phyloP scores from a whole-genome alignment of 164 flowering plant species.

The Chimonanthus praecox region DNA sequence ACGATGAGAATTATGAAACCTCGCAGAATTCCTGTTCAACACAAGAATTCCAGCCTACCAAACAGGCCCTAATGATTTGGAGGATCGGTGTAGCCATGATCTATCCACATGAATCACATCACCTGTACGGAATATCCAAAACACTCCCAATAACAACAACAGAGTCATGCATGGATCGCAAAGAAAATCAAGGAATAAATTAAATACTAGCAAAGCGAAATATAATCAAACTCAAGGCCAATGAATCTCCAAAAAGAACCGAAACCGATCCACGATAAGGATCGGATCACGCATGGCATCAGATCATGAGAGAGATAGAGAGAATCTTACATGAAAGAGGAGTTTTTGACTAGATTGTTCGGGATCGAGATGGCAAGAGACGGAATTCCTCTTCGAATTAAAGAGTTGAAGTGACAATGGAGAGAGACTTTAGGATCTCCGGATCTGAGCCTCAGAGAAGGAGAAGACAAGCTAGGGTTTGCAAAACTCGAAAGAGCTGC shows the following conservation, averaged over 20 bases:
- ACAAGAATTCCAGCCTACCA: not conserved
- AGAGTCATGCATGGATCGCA: not conserved
- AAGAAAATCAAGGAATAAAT: not conserved
- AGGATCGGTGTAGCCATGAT: too few species aligned
- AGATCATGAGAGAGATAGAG: not conserved
- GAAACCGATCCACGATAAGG: not conserved
- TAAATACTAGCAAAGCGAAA: not conserved
- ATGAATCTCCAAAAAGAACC: not conserved
- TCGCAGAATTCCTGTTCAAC: not conserved
- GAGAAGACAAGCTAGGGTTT: slow-evolving; percentile 16
- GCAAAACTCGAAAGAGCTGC: slow-evolving; percentile 49
- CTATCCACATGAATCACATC: too few species aligned
- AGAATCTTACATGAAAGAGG: slow-evolving; percentile 35
- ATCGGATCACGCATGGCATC: not conserved
- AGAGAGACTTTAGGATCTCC: slow-evolving; percentile 9
- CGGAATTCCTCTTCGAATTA: slow-evolving; percentile 9
- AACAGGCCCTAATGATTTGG: not conserved
- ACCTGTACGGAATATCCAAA: too few species aligned
- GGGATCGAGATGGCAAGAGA: slow-evolving; percentile 31
- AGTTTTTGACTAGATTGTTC: slow-evolving; percentile 10
- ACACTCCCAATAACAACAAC: not conserved
- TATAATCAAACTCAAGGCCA: not conserved
- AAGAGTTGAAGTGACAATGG: not conserved
- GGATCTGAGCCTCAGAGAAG: slow-evolving; percentile 12
- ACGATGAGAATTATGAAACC: too few species aligned